These are phyloP conservation scores for Penicillium simplicissimum DNA, from an alignment of 495 filamentous ascomycete genomes.

Conservation along the genomic window DNA sequence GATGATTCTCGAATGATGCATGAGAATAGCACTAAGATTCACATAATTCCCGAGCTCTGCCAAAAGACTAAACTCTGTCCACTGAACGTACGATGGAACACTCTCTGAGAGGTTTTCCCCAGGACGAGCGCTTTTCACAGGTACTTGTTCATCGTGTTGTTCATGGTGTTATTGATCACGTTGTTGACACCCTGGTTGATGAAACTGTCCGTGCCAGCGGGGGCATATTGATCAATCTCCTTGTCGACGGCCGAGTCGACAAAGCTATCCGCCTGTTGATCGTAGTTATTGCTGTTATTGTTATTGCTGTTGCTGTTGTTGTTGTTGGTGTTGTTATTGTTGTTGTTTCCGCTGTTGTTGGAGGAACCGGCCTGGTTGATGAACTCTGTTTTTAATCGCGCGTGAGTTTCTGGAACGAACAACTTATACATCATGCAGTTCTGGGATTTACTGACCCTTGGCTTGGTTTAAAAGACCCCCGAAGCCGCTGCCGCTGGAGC, in stretches of 20 bases:
- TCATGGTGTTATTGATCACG: background rate
- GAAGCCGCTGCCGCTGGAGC: background rate
- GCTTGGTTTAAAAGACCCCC: background rate
- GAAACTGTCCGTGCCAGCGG: background rate
- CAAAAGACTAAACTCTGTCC: background rate
- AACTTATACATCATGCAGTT: too few species aligned
- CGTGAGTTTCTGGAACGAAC: background rate
- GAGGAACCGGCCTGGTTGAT: background rate
- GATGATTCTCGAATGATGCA: background rate
- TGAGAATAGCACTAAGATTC: background rate
- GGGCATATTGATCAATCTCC: constrained; percentile 2
- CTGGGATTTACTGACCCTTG: background rate
- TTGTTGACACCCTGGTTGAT: constrained; percentile 4
- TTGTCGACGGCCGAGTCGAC: constrained; percentile 1
- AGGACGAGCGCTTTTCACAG: background rate
- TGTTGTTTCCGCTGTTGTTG: background rate
- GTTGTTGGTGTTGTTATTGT: background rate
- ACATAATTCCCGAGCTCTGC: background rate
- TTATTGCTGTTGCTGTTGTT: background rate
- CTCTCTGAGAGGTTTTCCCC: too few species aligned
- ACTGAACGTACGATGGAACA: background rate
- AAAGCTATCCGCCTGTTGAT: background rate
- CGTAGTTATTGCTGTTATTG: background rate
- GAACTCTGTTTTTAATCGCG: background rate
- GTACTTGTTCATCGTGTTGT: constrained; percentile 1